Conservation (phyloP, 495 filamentous ascomycete genomes). For the Lasiosphaeria miniovina region DNA sequence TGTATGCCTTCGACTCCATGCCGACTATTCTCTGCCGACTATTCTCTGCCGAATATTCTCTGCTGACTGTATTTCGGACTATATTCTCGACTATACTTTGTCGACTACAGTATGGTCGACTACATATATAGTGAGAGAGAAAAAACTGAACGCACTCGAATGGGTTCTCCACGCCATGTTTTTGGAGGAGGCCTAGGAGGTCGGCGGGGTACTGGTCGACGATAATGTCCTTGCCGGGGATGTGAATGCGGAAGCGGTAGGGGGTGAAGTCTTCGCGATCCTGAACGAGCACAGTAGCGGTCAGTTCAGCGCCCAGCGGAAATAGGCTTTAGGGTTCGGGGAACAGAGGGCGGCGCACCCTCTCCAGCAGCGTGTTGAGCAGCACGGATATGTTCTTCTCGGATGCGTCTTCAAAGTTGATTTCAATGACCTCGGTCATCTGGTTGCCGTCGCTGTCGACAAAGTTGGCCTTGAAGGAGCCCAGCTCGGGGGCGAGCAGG, state of each 20-base stretch:
- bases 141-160: constrained; percentile 33
- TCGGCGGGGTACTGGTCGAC: constrained; percentile 69
- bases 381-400: constrained; percentile 87
- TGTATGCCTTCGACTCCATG: no score
- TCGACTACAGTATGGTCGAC: no score
- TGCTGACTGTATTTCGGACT: no score
- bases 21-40: no score
- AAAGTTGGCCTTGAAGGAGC: constrained; percentile 82
- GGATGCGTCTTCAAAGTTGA: constrained; percentile 80
- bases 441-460: constrained; percentile 73
- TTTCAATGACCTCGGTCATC: constrained; percentile 63
- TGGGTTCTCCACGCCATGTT: constrained; percentile 48
- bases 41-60: no score
- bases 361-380: constrained; percentile 79
- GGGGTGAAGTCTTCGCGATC: constrained; percentile 80
- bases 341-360: constrained; percentile 3
- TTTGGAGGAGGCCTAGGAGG: constrained; percentile 43
- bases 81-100: no score
- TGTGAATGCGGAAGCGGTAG: constrained; percentile 78
- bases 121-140: no score
- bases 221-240: constrained; percentile 56
- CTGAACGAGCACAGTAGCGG: constrained; percentile 1
- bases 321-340: not conserved
- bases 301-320: no score
- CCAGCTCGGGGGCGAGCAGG: constrained; percentile 64